Percentiles rank a stretch among this genome's conserved stretches.
Conservation (phyloP, 2,329 filamentous ascomycete genomes). For the Aureobasidium sp. region DNA sequence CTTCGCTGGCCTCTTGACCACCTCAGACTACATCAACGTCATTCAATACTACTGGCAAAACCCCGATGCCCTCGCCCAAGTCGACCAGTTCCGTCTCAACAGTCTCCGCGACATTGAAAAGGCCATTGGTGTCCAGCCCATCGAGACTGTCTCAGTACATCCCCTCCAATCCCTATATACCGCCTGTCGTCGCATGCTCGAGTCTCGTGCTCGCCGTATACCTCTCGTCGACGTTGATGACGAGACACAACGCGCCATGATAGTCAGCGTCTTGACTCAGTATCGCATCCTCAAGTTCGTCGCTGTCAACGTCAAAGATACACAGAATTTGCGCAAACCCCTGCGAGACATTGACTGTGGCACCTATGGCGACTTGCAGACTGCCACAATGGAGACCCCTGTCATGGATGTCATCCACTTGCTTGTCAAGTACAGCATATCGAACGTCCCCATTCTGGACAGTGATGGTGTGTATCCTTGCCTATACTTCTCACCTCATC, state of each 20-base stretch:
- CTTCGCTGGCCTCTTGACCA: constrained; percentile 90
- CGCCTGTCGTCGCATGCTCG: constrained; percentile 88
- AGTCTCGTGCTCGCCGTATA: constrained; percentile 86
- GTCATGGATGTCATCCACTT: constrained; percentile 92
- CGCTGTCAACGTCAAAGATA: constrained; percentile 87
- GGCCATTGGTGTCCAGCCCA: constrained; percentile 80
- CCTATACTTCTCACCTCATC: not conserved
- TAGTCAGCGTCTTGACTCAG: constrained; percentile 95
- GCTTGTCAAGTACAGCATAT: constrained; percentile 90
- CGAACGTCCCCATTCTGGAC: constrained; percentile 88
- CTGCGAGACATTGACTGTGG: constrained; percentile 78
- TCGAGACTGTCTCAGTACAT: constrained; percentile 94
- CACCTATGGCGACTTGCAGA: constrained; percentile 73
- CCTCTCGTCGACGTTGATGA: constrained; percentile 90
- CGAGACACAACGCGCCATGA: constrained; percentile 84
- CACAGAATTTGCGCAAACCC: constrained; percentile 79
- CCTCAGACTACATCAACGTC: constrained; percentile 96
- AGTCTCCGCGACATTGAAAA: constrained; percentile 94
- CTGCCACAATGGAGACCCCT: constrained; percentile 78
- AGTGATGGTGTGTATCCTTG: constrained; percentile 47
- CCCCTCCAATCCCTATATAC: constrained; percentile 88
- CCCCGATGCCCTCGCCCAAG: constrained; percentile 77
- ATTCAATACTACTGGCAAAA: constrained; percentile 99
- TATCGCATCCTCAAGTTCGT: constrained; percentile 99
- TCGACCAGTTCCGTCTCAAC: constrained; percentile 89